A percentile compares a stretch with the other conserved stretches of the same genome.
These are phyloP conservation scores for Sclerospora graminicola DNA, from an alignment of 352 stramenopile genomes.

Conservation along the genomic window DNA sequence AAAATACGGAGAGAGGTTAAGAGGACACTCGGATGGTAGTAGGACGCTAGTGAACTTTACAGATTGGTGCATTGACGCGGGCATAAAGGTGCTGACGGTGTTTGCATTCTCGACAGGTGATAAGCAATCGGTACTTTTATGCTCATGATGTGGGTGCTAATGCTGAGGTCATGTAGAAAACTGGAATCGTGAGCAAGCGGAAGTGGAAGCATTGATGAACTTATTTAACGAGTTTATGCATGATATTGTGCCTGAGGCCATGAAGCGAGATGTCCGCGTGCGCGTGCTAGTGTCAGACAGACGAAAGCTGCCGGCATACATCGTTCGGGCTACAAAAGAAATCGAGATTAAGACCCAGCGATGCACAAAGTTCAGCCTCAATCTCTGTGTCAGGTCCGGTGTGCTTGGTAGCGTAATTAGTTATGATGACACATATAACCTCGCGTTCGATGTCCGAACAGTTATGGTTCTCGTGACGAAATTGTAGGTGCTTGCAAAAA, in stretches of 20 bases:
- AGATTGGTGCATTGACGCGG: slow-evolving; percentile 92
- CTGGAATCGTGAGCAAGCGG: slow-evolving; percentile 84
- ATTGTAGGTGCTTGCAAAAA: slow-evolving; percentile 87
- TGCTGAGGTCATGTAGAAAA: slow-evolving; percentile 66
- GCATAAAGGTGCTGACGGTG: slow-evolving; percentile 87
- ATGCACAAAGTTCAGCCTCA: slow-evolving; percentile 73
- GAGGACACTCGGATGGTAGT: slow-evolving; percentile 92
- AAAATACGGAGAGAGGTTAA: slow-evolving; percentile 60
- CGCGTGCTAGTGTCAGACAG: slow-evolving; percentile 82
- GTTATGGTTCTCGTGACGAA: slow-evolving; percentile 93
- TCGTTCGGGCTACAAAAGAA: slow-evolving; percentile 50
- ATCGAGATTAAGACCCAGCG: slow-evolving; percentile 85
- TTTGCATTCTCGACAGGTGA: slow-evolving; percentile 92
- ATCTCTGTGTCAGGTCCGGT: slow-evolving; percentile 71
- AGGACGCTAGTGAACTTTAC: slow-evolving; percentile 93
- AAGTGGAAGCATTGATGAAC: slow-evolving; percentile 89
- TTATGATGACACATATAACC: neutral
- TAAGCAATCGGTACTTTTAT: neutral
- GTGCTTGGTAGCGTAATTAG: neutral
- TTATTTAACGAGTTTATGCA: slow-evolving; percentile 94
- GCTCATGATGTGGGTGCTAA: neutral
- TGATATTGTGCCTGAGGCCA: slow-evolving; percentile 83
- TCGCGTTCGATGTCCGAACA: slow-evolving; percentile 46
- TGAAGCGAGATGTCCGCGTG: slow-evolving; percentile 89
- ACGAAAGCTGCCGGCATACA: slow-evolving; percentile 54